Evolutionary conservation across 371 early-diverging fungal species (phyloP), one percentile per base, ranked within the genome.

Genomic region (Lichtheimia hyalospora): DNA sequence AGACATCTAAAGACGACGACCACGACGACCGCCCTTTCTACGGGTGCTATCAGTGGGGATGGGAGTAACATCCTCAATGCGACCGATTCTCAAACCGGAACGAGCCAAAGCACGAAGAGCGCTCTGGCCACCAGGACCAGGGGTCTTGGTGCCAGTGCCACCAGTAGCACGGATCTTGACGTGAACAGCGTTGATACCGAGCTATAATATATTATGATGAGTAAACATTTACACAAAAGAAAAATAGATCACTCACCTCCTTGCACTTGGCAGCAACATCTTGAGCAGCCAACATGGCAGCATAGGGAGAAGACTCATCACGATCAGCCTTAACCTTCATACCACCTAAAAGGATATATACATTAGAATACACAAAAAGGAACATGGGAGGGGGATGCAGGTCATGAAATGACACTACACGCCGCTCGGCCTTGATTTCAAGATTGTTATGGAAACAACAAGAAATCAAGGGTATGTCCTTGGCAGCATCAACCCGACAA

Each of bases 271-370:
- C 92, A 69, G 99, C 99, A 71, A 97, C 99, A 82, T 99, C 99
- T 88, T 99, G 99, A 67, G 99, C 96, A 74, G 99, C 99, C 86
- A 99, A 92, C 99, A 99, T 99, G 69, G 99, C 99, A 64, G 99
- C 99, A 86, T 99, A 99, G 70, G 99, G 98, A 58, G 99, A 98
- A 51, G 99, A 96, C 83, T 99, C 99, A 85, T 99, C 99, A 87
- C 99, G 98, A 85, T 99, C 99, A 68, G 99, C 97, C 93, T 99
- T 99, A 72, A 99, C 99, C 89, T 97, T 99, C 99, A 99, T 99
- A 77, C 99, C 99, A 90, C 96, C 94, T 92, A 68, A 7, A 56
- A 46, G 39, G 34, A 42, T 28, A 25, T 5, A 16, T 8, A 8
- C 12, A 21, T 46, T n/a, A 46, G 46, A 46, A 46, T 18, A 46